A percentile compares a stretch with the other conserved stretches of the same genome.
Conservation (phyloP, 371 early-diverging fungal genomes). For the Circinella umbellata region DNA sequence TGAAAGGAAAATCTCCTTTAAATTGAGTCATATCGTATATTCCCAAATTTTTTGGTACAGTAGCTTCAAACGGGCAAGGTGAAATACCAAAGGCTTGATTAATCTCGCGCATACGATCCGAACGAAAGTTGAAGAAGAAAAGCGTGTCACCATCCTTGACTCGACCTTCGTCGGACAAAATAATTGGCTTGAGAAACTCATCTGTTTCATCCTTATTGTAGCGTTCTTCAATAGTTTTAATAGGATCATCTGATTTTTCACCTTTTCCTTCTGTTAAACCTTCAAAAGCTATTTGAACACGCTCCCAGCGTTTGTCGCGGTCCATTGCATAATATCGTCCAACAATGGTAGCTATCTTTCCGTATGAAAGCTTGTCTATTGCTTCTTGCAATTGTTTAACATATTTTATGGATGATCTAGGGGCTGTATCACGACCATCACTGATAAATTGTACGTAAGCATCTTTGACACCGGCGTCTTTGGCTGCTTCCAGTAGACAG, state of each 20-base stretch:
- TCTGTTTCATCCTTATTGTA: constrained; percentile 91
- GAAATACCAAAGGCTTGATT: constrained; percentile 85
- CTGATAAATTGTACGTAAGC: constrained; percentile 97
- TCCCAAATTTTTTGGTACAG: constrained; percentile 78
- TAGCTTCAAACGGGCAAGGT: constrained; percentile 83
- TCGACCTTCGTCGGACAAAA: constrained; percentile 76
- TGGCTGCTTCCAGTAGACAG: constrained; percentile 85
- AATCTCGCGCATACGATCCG: constrained; percentile 99
- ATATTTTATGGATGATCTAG: constrained; percentile 82
- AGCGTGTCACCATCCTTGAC: constrained; percentile 84
- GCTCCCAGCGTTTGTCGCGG: constrained; percentile 99
- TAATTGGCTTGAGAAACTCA: constrained; percentile 98
- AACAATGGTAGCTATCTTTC: constrained; percentile 89
- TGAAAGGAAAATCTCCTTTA: constrained; percentile 93
- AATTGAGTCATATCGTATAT: constrained; percentile 98
- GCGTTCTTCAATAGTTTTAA: constrained; percentile 81
- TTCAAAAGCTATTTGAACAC: constrained; percentile 93
- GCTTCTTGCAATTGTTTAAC: constrained; percentile 73
- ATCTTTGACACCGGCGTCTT: constrained; percentile 83
- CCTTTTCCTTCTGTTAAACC: constrained; percentile 86
- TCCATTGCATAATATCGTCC: constrained; percentile 99
- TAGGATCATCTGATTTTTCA: constrained; percentile 68
- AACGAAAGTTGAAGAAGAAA: constrained; percentile 95
- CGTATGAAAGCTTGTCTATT: constrained; percentile 72
- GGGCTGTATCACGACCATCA: constrained; percentile 99